These are phyloP conservation scores for Acorus calamus DNA, from an alignment of 106 monocot genomes.

Conservation along the genomic window DNA sequence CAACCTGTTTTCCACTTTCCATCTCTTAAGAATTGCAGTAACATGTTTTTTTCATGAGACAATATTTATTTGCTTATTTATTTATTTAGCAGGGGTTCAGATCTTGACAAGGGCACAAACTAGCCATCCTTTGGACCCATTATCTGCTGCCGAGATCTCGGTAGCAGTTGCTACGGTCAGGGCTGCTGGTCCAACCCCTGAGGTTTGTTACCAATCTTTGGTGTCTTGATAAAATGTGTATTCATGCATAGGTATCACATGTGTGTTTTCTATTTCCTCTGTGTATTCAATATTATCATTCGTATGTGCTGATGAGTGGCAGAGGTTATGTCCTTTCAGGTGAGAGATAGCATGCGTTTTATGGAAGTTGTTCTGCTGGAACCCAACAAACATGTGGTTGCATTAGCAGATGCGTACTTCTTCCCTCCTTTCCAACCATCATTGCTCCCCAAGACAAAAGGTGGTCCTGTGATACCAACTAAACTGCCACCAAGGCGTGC, in stretches of 20 bases:
- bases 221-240: too few species aligned
- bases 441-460: conserved; percentile 74
- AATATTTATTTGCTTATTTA: neutral
- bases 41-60: neutral
- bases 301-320: too few species aligned
- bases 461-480: conserved; percentile 76
- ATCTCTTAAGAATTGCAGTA: too few species aligned
- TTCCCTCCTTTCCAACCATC: conserved; percentile 99
- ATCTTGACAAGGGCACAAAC: conserved; percentile 68
- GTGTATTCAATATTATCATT: too few species aligned
- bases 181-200: conserved; percentile 88
- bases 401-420: conserved; percentile 95
- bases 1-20: too few species aligned
- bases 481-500: conserved; percentile 89
- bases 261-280: too few species aligned
- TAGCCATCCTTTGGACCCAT: conserved; percentile 86
- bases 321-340: too few species aligned
- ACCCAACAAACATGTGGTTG: conserved; percentile 80
- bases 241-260: too few species aligned
- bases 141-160: conserved; percentile 95
- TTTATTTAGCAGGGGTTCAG: conserved; percentile 39
- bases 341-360: conserved; percentile 97
- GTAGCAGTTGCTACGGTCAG: conserved; percentile 94
- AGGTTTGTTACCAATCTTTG: conserved; percentile 46
- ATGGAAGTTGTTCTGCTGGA: conserved; percentile 87